Percentiles rank a stretch among this genome's conserved stretches.
phyloP scores from a whole-genome alignment of 495 filamentous ascomycete species.

The Podospora pseudopauciseta region DNA sequence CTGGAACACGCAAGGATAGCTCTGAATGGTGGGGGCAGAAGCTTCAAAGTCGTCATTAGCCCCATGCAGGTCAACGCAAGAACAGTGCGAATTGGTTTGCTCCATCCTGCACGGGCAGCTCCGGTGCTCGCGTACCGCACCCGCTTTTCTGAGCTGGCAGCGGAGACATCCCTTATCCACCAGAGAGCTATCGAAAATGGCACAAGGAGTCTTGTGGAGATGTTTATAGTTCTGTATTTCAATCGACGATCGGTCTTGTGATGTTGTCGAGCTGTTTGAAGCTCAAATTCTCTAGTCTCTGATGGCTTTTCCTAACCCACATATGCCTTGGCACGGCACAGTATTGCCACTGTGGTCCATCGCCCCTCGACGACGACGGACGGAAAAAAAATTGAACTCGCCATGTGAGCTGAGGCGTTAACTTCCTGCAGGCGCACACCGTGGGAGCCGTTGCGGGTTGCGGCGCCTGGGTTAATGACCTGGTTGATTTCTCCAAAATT shows the following conservation, averaged over 20 bases:
- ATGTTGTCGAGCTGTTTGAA: neutral
- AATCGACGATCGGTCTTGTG: neutral
- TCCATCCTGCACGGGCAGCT: neutral
- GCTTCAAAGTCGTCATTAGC: slow-evolving; percentile 21
- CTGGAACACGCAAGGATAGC: slow-evolving; percentile 12
- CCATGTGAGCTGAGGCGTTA: slow-evolving; percentile 30
- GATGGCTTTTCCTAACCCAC: neutral
- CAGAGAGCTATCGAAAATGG: neutral
- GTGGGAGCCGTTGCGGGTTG: neutral
- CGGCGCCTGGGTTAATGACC: slow-evolving; percentile 16
- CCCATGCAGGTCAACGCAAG: slow-evolving; percentile 18
- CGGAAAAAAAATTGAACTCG: slow-evolving; percentile 22
- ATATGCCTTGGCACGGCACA: slow-evolving; percentile 17
- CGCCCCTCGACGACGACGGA: slow-evolving; percentile 15
- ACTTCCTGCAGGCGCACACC: slow-evolving; percentile 7
- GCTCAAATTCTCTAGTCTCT: neutral
- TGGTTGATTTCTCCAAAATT: slow-evolving; percentile 5
- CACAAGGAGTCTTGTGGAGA: neutral
- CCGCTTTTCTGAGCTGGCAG: neutral
- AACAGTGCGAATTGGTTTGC: slow-evolving; percentile 26
- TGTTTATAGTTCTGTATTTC: neutral
- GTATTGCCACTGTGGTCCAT: slow-evolving; percentile 15
- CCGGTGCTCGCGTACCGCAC: slow-evolving; percentile 1
- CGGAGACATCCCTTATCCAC: neutral
- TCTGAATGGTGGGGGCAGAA: slow-evolving; percentile 19